Conservation (phyloP, 192 early-diverging fungal species). For the Podila clonocystis region DNA sequence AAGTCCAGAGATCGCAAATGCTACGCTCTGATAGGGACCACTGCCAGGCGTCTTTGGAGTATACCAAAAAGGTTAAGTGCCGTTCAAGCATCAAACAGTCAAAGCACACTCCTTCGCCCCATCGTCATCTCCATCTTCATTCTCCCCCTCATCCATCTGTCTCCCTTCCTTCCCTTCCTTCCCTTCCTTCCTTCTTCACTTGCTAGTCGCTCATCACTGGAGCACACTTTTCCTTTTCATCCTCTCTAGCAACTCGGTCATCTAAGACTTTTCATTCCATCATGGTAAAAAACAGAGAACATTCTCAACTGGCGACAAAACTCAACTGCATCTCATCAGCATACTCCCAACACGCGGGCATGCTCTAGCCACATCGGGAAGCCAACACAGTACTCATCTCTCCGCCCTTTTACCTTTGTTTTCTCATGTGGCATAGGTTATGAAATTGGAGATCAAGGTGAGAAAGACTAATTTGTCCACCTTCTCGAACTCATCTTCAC, state of each 20-base stretch:
- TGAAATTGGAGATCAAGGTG: conserved; percentile 55
- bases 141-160: neutral
- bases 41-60: too few species aligned
- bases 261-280: neutral
- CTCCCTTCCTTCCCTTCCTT: neutral
- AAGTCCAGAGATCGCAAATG: too few species aligned
- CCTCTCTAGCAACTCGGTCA: neutral
- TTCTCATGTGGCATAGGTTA: conserved; percentile 15
- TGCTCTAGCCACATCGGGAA: neutral
- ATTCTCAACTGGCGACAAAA: neutral
- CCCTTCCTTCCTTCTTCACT: neutral
- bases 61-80: too few species aligned
- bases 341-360: neutral
- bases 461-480: neutral
- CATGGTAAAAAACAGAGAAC: neutral
- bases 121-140: conserved; percentile 1
- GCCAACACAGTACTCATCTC: conserved; percentile 15
- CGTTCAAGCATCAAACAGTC: too few species aligned
- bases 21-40: too few species aligned
- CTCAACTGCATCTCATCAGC: neutral
- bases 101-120: neutral
- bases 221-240: neutral
- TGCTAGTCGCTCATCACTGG: neutral
- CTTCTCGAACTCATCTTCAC: neutral
- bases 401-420: conserved; percentile 3